A percentile compares a stretch with the other conserved stretches of the same genome.
Evolutionary conservation across 345 rosid species (phyloP).

Genomic region (Clarkia xantiana): DNA sequence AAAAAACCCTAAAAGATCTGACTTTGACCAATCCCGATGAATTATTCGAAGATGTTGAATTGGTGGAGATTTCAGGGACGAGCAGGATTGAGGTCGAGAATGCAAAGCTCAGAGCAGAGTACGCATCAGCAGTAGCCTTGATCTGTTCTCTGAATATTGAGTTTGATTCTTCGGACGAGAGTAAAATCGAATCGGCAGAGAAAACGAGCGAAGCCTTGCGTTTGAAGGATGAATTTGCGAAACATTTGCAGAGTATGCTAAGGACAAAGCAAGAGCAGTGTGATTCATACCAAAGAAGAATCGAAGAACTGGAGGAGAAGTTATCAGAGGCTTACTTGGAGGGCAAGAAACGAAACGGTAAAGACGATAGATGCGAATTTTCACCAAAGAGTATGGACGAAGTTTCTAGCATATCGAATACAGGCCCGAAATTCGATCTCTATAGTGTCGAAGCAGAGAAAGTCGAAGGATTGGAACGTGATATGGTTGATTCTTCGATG

Average conservation of each 20-base stretch:
- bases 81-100: slow-evolving; percentile 97
- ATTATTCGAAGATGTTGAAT: slow-evolving; percentile 48
- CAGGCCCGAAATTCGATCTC: slow-evolving; percentile 32
- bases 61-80: slow-evolving; percentile 86
- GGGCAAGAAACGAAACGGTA: slow-evolving; percentile 38
- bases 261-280: slow-evolving; percentile 72
- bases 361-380: slow-evolving; percentile 33
- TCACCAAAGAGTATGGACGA: slow-evolving; percentile 75
- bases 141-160: slow-evolving; percentile 65
- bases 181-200: slow-evolving; percentile 44
- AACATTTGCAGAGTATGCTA: slow-evolving; percentile 65
- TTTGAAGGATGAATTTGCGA: slow-evolving; percentile 63
- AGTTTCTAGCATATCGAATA: slow-evolving; percentile 73
- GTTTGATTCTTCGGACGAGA: slow-evolving; percentile 53
- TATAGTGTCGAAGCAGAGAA: slow-evolving; percentile 50
- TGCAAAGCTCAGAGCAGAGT: slow-evolving; percentile 92
- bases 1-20: slow-evolving; percentile 37
- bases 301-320: slow-evolving; percentile 85
- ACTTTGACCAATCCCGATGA: slow-evolving; percentile 23
- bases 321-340: slow-evolving; percentile 52
- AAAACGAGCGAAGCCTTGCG: slow-evolving; percentile 83
- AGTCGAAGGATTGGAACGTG: slow-evolving; percentile 69
- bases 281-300: slow-evolving; percentile 78
- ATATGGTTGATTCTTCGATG: slow-evolving; percentile 87
- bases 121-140: slow-evolving; percentile 79